These are phyloP conservation scores for Psilocybe sp. DNA, from an alignment of 768 basidiomycete genomes.

Conservation along the genomic window DNA sequence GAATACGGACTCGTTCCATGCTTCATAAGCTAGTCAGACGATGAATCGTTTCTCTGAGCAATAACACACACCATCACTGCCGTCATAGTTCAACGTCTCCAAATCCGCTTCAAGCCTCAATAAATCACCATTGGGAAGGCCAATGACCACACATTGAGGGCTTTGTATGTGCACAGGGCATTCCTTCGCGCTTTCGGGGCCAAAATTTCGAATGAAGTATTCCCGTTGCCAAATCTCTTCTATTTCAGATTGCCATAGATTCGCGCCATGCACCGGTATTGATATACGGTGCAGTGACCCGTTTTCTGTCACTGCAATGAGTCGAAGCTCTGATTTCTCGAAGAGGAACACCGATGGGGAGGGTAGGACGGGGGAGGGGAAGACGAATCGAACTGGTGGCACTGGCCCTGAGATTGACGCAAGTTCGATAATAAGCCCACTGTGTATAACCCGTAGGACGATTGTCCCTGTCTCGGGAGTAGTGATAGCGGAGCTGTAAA, in stretches of 20 bases:
- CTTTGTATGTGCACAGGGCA: conserved; percentile 67
- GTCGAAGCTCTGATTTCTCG: conserved; percentile 54
- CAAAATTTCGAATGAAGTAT: conserved; percentile 56
- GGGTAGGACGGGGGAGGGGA: conserved; percentile 66
- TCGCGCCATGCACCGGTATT: conserved; percentile 53
- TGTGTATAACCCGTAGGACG: conserved; percentile 72
- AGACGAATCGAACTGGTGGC: conserved; percentile 72
- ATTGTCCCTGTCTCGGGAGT: conserved; percentile 60
- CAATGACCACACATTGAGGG: conserved; percentile 62
- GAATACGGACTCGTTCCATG: conserved; percentile 66
- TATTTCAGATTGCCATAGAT: conserved; percentile 57
- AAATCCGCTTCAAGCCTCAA: conserved; percentile 66
- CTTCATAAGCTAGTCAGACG: conserved; percentile 40
- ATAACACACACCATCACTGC: conserved; percentile 47
- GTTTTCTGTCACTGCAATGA: conserved; percentile 63
- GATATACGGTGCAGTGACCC: conserved; percentile 76
- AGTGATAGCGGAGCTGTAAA: conserved; percentile 55
- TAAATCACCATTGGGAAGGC: conserved; percentile 57
- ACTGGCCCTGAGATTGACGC: conserved; percentile 66
- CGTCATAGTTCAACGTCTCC: conserved; percentile 44
- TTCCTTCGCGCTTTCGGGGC: conserved; percentile 31
- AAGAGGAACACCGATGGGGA: conserved; percentile 63
- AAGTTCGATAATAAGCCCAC: conserved; percentile 72
- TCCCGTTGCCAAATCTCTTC: conserved; percentile 62
- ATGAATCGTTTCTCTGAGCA: conserved; percentile 8